Conservation (phyloP, 2,329 filamentous ascomycete genomes). For the Hymenoscyphus linearis region DNA sequence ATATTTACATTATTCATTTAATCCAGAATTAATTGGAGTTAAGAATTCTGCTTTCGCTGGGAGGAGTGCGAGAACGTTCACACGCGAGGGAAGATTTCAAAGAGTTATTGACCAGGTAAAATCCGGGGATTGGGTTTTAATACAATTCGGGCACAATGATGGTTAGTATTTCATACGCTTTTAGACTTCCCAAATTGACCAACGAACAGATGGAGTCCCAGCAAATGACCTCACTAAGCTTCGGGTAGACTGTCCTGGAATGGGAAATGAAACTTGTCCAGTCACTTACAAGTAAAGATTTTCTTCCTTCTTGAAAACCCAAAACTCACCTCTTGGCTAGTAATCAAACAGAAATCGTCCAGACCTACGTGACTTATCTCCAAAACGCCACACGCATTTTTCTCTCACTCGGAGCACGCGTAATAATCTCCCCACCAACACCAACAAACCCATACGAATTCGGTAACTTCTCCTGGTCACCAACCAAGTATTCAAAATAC, state of each 20-base stretch:
- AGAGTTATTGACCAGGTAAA: slow-evolving; percentile 47
- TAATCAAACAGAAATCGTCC: slow-evolving; percentile 21
- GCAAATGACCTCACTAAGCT: background rate
- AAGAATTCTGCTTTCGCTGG: slow-evolving; percentile 59
- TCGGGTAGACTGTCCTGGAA: background rate
- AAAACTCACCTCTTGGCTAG: slow-evolving; percentile 4
- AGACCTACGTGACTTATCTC: slow-evolving; percentile 22
- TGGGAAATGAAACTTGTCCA: slow-evolving; percentile 21
- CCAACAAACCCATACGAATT: slow-evolving; percentile 59
- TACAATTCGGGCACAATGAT: slow-evolving; percentile 70
- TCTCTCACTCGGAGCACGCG: slow-evolving; percentile 49
- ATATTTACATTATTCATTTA: slow-evolving; percentile 22
- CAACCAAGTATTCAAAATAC: slow-evolving; percentile 52
- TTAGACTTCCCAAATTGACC: background rate
- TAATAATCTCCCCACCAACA: slow-evolving; percentile 53
- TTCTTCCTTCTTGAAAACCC: background rate
- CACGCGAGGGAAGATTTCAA: slow-evolving; percentile 59
- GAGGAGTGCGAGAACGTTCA: slow-evolving; percentile 59
- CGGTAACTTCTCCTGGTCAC: slow-evolving; percentile 41
- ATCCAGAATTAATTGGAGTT: slow-evolving; percentile 4
- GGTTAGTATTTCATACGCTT: slow-evolving; percentile 23
- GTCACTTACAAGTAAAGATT: slow-evolving; percentile 16
- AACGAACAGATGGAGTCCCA: slow-evolving; percentile 13
- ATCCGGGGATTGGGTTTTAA: slow-evolving; percentile 59
- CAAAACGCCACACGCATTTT: slow-evolving; percentile 22